phyloP scores from a whole-genome alignment of 192 early-diverging fungal genomes.

The Podochytrium sp. region DNA sequence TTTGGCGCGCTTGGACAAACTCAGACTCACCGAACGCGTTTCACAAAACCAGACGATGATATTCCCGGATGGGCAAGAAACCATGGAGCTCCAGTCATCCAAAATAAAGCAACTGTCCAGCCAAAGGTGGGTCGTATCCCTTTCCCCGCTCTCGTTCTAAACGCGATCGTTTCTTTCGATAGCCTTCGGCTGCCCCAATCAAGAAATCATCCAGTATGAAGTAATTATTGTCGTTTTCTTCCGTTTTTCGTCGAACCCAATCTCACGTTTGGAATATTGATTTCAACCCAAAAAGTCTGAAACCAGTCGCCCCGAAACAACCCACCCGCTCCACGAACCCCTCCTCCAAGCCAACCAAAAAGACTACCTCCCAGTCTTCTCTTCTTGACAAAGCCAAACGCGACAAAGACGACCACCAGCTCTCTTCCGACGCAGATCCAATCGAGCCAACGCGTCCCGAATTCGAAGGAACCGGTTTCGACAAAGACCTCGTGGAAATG shows the following conservation, averaged over 20 bases:
- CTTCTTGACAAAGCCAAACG: conserved; percentile 26
- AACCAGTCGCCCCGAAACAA: conserved; percentile 21
- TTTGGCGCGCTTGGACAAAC: too few relatives aligned
- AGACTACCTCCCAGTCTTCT: conserved; percentile 38
- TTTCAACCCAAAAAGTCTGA: neutral
- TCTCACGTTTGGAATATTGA: too few relatives aligned
- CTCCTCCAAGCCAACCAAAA: conserved; percentile 30
- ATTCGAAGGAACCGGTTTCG: conserved; percentile 60
- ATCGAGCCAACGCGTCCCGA: neutral
- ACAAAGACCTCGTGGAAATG: conserved; percentile 67
- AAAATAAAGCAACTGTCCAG: conserved; percentile 17
- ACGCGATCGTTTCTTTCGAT: neutral
- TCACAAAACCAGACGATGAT: conserved; percentile 41
- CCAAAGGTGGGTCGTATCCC: neutral
- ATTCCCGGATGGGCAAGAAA: conserved; percentile 48
- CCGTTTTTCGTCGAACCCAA: neutral
- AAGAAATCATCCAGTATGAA: conserved; percentile 10
- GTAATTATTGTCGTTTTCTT: neutral
- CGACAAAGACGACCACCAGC: neutral
- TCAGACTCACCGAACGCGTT: too few relatives aligned
- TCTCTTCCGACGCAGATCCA: neutral
- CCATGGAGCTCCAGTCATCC: conserved; percentile 1
- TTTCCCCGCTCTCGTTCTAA: neutral
- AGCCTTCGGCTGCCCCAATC: neutral
- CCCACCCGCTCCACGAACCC: conserved; percentile 5